phyloP scores from a whole-genome alignment of 805 yeast species.

The Metschnikowia colocasiae region DNA sequence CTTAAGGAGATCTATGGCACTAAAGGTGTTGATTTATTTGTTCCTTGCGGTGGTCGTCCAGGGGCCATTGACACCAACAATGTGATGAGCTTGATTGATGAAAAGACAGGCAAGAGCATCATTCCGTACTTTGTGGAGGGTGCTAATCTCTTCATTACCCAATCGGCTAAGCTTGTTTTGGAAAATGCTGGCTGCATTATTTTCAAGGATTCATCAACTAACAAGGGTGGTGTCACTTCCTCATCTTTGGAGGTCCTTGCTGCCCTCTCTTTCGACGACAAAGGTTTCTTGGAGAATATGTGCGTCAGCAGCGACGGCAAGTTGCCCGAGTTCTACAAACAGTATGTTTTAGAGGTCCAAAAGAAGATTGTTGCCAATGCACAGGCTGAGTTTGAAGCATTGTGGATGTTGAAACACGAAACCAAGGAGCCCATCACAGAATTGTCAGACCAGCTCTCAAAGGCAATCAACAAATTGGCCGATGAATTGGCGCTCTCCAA shows the following conservation, averaged over 20 bases:
- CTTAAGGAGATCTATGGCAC: conserved; percentile 56
- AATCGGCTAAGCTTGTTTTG: conserved; percentile 81
- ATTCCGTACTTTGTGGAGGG: conserved; percentile 95
- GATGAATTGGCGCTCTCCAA: conserved; percentile 80
- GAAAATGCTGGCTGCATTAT: conserved; percentile 85
- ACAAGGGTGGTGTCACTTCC: conserved; percentile 98
- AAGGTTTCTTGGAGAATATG: conserved; percentile 74
- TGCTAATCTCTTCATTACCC: conserved; percentile 93
- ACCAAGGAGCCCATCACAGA: conserved; percentile 63
- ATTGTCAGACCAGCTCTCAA: conserved; percentile 79
- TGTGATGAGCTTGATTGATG: conserved; percentile 66
- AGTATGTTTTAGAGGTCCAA: conserved; percentile 86
- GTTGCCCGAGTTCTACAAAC: conserved; percentile 70
- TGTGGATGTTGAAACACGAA: conserved; percentile 70
- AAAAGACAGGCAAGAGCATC: conserved; percentile 67
- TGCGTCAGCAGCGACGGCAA: conserved; percentile 54
- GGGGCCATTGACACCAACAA: conserved; percentile 88
- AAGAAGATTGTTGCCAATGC: conserved; percentile 73
- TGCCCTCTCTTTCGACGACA: conserved; percentile 85
- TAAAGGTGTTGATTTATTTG: conserved; percentile 76
- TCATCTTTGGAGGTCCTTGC: conserved; percentile 94
- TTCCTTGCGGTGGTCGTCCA: conserved; percentile 99
- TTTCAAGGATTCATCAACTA: conserved; percentile 94
- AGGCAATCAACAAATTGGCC: conserved; percentile 76
- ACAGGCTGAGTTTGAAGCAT: conserved; percentile 73